These are phyloP conservation scores for Penicillium sp. DNA, from an alignment of 2,329 filamentous ascomycete genomes.

Conservation along the genomic window DNA sequence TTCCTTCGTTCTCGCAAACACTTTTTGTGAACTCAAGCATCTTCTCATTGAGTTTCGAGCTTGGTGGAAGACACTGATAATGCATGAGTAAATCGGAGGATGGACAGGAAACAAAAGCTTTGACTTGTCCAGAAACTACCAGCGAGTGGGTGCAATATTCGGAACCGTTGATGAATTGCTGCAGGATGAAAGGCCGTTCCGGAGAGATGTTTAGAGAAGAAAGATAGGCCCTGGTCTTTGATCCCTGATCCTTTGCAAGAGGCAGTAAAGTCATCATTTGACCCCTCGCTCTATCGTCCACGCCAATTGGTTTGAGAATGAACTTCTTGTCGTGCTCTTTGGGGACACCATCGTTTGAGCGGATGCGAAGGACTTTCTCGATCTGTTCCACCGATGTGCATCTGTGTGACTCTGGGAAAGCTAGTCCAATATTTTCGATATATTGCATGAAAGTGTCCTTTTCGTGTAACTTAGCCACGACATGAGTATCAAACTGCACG, in stretches of 20 bases:
- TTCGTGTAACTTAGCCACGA: background rate
- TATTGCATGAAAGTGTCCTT: conserved; percentile 1
- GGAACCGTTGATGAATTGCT: conserved; percentile 4
- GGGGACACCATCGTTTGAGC: background rate
- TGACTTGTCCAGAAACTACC: conserved; percentile 2
- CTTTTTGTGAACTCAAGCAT: conserved; percentile 4
- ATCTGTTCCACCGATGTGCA: conserved; percentile 3
- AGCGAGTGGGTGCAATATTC: conserved; percentile 10
- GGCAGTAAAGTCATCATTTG: conserved; percentile 10
- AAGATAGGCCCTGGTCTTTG: background rate
- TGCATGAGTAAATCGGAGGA: conserved; percentile 10
- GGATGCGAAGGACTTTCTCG: background rate
- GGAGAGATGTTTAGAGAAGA: background rate
- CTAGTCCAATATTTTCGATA: background rate
- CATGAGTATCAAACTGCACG: background rate
- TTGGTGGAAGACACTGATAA: conserved; percentile 1
- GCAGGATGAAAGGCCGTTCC: background rate
- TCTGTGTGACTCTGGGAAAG: conserved; percentile 4
- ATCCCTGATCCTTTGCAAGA: background rate
- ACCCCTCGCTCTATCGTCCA: conserved; percentile 7
- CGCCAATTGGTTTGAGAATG: conserved; percentile 8
- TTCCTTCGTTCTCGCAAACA: background rate
- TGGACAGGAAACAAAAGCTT: conserved; percentile 9
- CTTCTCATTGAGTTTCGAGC: background rate
- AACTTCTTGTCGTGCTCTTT: background rate